A percentile compares a stretch with the other conserved stretches of the same genome.
phyloP scores from a whole-genome alignment of 768 basidiomycete species.

The Mycena albidolilacea region DNA sequence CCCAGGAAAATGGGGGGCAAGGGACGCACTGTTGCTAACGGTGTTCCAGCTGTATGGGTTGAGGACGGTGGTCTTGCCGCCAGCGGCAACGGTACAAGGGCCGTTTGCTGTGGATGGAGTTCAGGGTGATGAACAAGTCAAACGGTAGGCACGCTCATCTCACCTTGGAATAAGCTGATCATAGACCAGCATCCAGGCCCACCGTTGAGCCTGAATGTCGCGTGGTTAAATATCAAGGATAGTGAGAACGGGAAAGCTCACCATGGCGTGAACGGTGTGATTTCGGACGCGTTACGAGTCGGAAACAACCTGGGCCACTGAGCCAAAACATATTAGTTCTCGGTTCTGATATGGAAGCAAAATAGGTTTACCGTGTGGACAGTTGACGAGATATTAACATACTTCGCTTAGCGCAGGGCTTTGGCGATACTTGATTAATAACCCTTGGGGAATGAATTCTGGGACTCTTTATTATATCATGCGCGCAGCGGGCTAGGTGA shows the following conservation, averaged over 20 bases:
- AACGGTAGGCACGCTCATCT: neutral
- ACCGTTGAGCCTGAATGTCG: conserved; percentile 49
- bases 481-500: too few species aligned
- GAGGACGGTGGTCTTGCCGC: conserved; percentile 63
- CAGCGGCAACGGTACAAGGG: conserved; percentile 71
- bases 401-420: too few species aligned
- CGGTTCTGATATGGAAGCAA: neutral
- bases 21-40: conserved; percentile 71
- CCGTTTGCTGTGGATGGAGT: conserved; percentile 70
- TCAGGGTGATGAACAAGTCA: conserved; percentile 29
- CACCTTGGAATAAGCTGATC: conserved; percentile 56
- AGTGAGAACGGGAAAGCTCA: conserved; percentile 38
- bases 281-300: conserved; percentile 68
- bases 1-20: neutral
- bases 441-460: too few species aligned
- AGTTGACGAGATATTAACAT: conserved; percentile 62
- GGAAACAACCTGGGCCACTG: conserved; percentile 87
- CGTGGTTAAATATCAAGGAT: neutral
- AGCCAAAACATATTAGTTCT: neutral
- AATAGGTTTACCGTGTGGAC: conserved; percentile 61
- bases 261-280: conserved; percentile 78
- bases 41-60: conserved; percentile 83
- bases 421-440: neutral
- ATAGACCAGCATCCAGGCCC: conserved; percentile 75
- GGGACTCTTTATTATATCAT: too few species aligned